phyloP scores from a whole-genome alignment of 1,284 basidiomycete genomes.

The Ustilago xerochloae region DNA sequence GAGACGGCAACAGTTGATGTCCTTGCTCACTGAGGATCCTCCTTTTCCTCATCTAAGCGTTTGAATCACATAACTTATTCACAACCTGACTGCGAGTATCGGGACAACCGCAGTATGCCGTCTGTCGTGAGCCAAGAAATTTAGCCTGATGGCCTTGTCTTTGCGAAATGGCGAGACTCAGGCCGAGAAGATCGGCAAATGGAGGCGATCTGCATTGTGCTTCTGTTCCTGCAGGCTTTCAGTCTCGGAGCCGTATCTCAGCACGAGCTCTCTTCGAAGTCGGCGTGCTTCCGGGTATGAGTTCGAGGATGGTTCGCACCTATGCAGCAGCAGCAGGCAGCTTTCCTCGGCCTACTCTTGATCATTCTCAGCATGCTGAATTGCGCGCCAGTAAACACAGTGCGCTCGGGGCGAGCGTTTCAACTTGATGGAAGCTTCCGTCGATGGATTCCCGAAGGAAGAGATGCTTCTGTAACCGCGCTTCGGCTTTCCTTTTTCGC shows the following conservation, averaged over 20 bases:
- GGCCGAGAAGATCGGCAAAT: conserved; percentile 4
- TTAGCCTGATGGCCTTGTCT: neutral
- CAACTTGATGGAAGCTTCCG: too few species aligned
- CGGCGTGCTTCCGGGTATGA: neutral
- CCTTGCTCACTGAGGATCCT: conserved; percentile 27
- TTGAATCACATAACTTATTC: neutral
- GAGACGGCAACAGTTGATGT: conserved; percentile 41
- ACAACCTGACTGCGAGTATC: neutral
- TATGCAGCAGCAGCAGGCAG: neutral
- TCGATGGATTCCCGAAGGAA: too few species aligned
- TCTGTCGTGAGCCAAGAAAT: neutral
- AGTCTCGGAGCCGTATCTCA: too few species aligned
- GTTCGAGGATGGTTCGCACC: neutral
- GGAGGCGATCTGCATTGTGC: neutral
- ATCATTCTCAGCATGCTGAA: neutral
- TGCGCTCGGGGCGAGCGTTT: too few species aligned
- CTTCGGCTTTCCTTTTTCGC: too few species aligned
- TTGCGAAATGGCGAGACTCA: neutral
- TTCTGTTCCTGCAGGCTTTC: neutral
- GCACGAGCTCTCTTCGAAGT: too few species aligned
- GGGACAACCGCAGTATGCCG: neutral
- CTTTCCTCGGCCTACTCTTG: too few species aligned
- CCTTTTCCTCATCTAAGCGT: too few species aligned
- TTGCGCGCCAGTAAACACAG: too few species aligned
- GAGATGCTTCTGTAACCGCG: too few species aligned